Conservation (phyloP, 73 alveolate species). For the Symbiodinium natans region DNA sequence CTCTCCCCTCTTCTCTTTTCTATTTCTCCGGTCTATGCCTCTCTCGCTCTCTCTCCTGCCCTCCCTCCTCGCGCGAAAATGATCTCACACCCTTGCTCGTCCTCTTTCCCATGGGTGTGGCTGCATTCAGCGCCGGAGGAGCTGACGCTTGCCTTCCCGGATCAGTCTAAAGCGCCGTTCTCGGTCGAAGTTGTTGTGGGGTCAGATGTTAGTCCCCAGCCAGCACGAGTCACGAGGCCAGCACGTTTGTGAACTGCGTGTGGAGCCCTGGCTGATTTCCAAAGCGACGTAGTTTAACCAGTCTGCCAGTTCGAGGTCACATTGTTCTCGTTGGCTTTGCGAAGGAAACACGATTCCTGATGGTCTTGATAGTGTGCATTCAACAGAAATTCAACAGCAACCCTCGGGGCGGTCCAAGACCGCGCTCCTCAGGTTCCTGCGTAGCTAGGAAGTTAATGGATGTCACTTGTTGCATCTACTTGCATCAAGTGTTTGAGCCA, state of each 20-base stretch:
- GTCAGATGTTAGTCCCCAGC: not conserved
- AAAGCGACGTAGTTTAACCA: not conserved
- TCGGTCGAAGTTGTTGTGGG: not conserved
- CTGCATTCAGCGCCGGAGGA: constrained; percentile 28
- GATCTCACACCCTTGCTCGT: too few relatives aligned
- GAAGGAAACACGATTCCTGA: not conserved
- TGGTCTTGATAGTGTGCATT: not conserved
- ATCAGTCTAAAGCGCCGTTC: constrained; percentile 38
- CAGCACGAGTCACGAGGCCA: constrained; percentile 1
- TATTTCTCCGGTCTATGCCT: too few relatives aligned
- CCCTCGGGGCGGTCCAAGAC: not conserved
- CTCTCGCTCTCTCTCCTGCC: too few relatives aligned
- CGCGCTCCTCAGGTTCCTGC: not conserved
- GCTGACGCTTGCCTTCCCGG: constrained; percentile 76
- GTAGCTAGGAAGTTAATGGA: not conserved
- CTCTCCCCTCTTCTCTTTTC: too few relatives aligned
- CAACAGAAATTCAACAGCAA: too few relatives aligned
- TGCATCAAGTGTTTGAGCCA: not conserved
- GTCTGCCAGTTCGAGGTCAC: not conserved
- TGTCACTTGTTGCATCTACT: not conserved
- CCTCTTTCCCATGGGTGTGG: too few relatives aligned
- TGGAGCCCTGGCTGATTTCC: not conserved
- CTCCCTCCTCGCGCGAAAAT: too few relatives aligned
- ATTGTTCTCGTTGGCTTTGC: constrained; percentile 54
- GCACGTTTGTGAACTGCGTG: constrained; percentile 66